phyloP scores from a whole-genome alignment of 192 early-diverging fungal species.

The Phycomyces blakesleeanus region DNA sequence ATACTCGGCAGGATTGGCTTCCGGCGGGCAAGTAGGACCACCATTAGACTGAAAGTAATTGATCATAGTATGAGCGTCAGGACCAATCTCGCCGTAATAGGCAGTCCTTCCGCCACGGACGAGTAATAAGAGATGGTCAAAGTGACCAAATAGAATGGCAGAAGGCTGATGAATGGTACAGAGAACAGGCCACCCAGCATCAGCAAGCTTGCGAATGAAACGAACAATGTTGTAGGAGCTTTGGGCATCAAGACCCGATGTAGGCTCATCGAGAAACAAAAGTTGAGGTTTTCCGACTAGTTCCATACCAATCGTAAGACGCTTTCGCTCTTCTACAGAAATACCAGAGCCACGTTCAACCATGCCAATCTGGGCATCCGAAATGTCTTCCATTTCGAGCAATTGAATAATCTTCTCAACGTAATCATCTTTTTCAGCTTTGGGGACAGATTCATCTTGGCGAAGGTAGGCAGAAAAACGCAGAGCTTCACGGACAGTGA shows the following conservation, averaged over 20 bases:
- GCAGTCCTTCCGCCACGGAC: conserved; percentile 75
- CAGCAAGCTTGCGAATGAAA: conserved; percentile 64
- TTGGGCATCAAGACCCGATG: conserved; percentile 77
- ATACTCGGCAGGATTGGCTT: conserved; percentile 83
- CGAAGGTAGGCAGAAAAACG: conserved; percentile 75
- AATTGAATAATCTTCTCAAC: conserved; percentile 51
- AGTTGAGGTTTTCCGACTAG: conserved; percentile 76
- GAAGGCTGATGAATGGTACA: conserved; percentile 89
- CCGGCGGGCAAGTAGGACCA: conserved; percentile 56
- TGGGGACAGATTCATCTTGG: conserved; percentile 54
- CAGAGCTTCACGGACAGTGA: conserved; percentile 91
- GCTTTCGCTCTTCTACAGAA: conserved; percentile 77
- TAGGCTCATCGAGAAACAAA: conserved; percentile 74
- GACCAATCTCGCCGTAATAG: conserved; percentile 79
- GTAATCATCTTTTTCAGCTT: conserved; percentile 45
- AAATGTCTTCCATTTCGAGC: conserved; percentile 59
- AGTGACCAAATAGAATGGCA: conserved; percentile 76
- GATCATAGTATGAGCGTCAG: conserved; percentile 58
- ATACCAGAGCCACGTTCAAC: conserved; percentile 61
- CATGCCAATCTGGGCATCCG: conserved; percentile 52
- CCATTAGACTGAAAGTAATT: conserved; percentile 74
- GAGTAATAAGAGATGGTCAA: conserved; percentile 79
- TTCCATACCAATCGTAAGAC: conserved; percentile 81
- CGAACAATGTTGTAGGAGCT: conserved; percentile 73
- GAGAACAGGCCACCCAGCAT: conserved; percentile 65